Conservation (phyloP, 306 rosid species). For the Comarum palustre region DNA sequence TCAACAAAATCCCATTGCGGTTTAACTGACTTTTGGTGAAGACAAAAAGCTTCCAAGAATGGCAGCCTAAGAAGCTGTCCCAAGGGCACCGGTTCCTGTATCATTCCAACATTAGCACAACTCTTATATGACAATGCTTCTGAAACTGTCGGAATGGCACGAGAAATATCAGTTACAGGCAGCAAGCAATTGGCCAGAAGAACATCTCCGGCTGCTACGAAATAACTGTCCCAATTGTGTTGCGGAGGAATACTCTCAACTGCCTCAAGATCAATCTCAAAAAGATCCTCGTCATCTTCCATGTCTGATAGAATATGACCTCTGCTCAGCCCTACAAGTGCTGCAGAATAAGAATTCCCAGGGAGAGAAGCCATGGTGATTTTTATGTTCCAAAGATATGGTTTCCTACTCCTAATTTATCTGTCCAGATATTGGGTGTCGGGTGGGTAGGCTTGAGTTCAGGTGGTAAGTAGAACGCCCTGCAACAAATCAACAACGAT, state of each 20-base stretch:
- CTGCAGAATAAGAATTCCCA: conserved; percentile 16
- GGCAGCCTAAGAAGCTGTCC: conserved; percentile 51
- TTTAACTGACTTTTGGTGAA: conserved; percentile 9
- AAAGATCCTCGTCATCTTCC: conserved; percentile 68
- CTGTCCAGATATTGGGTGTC: not conserved
- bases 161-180: conserved; percentile 56
- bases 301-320: conserved; percentile 20
- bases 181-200: conserved; percentile 69
- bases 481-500: conserved; percentile 48
- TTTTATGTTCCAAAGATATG: not conserved
- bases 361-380: conserved; percentile 36
- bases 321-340: conserved; percentile 11
- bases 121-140: conserved; percentile 16
- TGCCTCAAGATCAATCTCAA: conserved; percentile 57
- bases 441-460: conserved; percentile 21
- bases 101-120: conserved; percentile 20
- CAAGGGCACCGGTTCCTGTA: conserved; percentile 37
- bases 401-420: not conserved
- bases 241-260: conserved; percentile 35
- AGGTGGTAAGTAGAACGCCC: conserved; percentile 66
- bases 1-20: not conserved
- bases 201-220: conserved; percentile 40
- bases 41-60: conserved; percentile 30
- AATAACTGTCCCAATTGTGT: conserved; percentile 35
- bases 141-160: conserved; percentile 49